These are phyloP conservation scores for Russula vinacea DNA, from an alignment of 768 basidiomycete species.

Conservation along the genomic window DNA sequence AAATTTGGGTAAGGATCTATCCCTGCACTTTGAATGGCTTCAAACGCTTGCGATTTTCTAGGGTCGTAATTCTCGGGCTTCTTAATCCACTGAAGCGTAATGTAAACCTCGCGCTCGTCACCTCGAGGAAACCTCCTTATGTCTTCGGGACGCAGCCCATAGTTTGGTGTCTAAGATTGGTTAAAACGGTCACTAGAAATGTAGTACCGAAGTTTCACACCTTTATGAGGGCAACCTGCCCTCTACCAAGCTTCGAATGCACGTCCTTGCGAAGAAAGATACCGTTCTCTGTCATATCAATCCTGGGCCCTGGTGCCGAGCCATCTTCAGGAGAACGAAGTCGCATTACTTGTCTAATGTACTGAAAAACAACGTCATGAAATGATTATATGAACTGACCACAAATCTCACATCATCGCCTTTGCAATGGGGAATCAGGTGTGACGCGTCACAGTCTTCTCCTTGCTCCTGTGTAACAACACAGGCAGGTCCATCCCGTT, in stretches of 20 bases:
- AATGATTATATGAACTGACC: constrained; percentile 1
- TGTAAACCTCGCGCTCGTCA: neutral
- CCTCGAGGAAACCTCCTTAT: constrained; percentile 1
- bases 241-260: neutral
- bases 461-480: neutral
- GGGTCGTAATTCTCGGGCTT: neutral
- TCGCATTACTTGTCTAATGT: neutral
- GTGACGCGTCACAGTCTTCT: neutral
- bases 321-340: neutral
- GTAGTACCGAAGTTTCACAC: neutral
- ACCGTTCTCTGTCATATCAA: neutral
- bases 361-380: constrained; percentile 2
- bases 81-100: neutral
- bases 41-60: neutral
- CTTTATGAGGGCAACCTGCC: constrained; percentile 7
- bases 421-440: constrained; percentile 1
- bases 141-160: neutral
- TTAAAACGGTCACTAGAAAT: neutral
- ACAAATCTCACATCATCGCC: neutral
- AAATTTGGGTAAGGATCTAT: neutral
- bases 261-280: neutral
- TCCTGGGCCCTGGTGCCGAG: neutral
- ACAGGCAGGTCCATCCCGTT: constrained; percentile 1
- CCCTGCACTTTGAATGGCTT: neutral
- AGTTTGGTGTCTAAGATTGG: constrained; percentile 14